Conservation (phyloP, 148 eudicot species). For the Heliosperma pusillum region DNA sequence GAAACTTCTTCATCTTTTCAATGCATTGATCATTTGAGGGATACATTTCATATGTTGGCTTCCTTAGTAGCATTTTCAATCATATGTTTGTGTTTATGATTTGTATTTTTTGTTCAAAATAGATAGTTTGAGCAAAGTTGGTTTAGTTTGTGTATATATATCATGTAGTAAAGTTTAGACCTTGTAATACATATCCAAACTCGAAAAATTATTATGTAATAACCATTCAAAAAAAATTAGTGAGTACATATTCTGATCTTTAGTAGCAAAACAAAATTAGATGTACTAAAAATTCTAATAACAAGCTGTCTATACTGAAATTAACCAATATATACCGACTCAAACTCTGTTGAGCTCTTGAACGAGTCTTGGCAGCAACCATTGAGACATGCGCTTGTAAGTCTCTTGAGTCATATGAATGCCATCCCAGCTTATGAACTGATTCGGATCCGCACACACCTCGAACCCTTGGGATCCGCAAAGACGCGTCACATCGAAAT, state of each 20-base stretch:
- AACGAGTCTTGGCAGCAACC: too few species aligned
- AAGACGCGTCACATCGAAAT: not conserved
- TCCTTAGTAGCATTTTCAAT: not conserved
- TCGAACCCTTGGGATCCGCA: slow-evolving; percentile 6
- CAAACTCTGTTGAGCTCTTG: not conserved
- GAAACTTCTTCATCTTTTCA: slow-evolving; percentile 38
- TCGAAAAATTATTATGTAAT: too few species aligned
- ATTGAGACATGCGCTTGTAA: too few species aligned
- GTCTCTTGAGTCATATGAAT: slow-evolving; percentile 9
- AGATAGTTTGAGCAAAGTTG: not conserved
- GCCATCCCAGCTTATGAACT: slow-evolving; percentile 3
- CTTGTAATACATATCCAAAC: not conserved
- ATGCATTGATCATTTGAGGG: not conserved
- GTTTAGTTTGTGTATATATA: slow-evolving; percentile 1
- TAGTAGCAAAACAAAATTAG: too few species aligned
- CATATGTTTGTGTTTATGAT: not conserved
- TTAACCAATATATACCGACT: too few species aligned
- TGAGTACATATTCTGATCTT: too few species aligned
- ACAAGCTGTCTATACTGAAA: too few species aligned
- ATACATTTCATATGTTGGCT: not conserved
- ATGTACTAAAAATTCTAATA: too few species aligned
- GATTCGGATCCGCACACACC: too few species aligned
- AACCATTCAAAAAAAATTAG: too few species aligned
- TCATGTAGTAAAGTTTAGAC: not conserved
- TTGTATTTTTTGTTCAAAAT: not conserved